A percentile compares a stretch with the other conserved stretches of the same genome.
Evolutionary conservation across 2,329 filamentous ascomycete genomes (phyloP).

Genomic region (Diaporthe batatas): DNA sequence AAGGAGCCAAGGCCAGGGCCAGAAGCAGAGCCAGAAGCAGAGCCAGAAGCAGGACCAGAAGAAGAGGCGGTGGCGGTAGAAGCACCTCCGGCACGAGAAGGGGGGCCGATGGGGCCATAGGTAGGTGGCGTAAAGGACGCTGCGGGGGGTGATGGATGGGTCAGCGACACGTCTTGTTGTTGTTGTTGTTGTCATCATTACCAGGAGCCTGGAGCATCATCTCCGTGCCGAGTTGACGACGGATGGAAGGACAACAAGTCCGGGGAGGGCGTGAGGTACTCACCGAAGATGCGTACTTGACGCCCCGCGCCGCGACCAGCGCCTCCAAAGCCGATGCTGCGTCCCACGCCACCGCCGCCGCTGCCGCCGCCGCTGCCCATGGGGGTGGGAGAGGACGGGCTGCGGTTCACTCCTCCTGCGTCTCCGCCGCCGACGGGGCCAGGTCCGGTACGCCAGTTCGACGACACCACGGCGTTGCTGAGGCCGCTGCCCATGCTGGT

Average conservation of each 20-base stretch:
- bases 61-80: background rate
- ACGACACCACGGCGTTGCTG: background rate
- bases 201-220: no score
- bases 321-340: constrained; percentile 7
- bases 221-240: no score
- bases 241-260: no score
- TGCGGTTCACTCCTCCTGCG: background rate
- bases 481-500: background rate
- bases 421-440: background rate
- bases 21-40: background rate
- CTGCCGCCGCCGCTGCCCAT: background rate
- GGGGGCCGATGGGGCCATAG: constrained; percentile 38
- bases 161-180: background rate
- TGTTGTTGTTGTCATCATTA: no score
- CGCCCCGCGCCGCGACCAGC: constrained; percentile 3
- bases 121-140: constrained; percentile 22
- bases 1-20: background rate
- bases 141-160: background rate
- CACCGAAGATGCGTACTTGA: constrained; percentile 20
- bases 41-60: background rate
- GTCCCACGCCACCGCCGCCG: no score
- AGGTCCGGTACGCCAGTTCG: constrained; percentile 6
- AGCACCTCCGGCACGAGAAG: background rate
- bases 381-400: background rate
- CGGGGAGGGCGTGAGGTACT: background rate